Conservation (phyloP, 1,284 basidiomycete genomes). For the Neolentinus lepideus region DNA sequence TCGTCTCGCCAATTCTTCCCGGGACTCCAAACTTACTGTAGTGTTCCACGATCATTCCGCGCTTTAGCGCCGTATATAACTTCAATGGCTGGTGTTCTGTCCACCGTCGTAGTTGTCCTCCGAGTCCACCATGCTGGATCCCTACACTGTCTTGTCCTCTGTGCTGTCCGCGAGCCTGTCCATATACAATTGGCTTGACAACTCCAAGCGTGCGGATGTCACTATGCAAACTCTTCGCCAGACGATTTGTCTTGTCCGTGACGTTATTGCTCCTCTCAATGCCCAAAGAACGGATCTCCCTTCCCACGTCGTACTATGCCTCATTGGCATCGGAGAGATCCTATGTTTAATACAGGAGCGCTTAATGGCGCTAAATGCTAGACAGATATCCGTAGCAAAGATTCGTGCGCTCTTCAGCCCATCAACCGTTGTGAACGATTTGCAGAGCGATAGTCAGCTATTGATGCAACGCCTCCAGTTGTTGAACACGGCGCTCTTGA, state of each 20-base stretch:
- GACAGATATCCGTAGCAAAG: background rate
- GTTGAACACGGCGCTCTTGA: constrained; percentile 3
- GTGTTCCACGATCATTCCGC: too few species aligned
- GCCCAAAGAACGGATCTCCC: background rate
- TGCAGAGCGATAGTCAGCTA: constrained; percentile 5
- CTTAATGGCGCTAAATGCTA: constrained; percentile 3
- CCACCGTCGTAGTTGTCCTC: too few species aligned
- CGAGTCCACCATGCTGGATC: too few species aligned
- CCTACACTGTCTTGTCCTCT: background rate
- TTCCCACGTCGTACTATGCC: constrained; percentile 1
- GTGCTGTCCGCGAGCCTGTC: background rate
- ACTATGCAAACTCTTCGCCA: background rate
- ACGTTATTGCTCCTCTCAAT: background rate
- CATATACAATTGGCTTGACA: background rate
- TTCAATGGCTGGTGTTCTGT: too few species aligned
- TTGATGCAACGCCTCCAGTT: constrained; percentile 2
- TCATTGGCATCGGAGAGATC: constrained; percentile 7
- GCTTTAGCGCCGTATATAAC: too few species aligned
- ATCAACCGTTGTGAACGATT: background rate
- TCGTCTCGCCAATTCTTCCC: too few species aligned
- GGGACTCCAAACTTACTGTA: too few species aligned
- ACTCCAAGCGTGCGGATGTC: background rate
- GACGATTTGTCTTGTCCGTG: background rate
- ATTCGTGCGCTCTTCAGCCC: constrained; percentile 6
- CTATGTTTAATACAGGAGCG: constrained; percentile 6